Evolutionary conservation across 768 basidiomycete species (phyloP).

Genomic region (Kwoniella europaea): DNA sequence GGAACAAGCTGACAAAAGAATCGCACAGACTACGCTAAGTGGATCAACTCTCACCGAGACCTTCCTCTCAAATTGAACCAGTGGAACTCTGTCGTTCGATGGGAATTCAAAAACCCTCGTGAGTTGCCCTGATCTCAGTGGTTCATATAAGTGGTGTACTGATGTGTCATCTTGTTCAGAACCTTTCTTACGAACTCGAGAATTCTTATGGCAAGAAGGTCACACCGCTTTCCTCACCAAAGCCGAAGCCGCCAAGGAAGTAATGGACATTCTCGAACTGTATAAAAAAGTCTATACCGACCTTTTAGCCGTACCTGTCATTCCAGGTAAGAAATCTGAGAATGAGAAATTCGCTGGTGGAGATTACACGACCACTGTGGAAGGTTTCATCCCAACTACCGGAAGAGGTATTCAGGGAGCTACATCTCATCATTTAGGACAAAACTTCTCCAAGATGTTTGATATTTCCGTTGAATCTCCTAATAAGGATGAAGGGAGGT

Average conservation of each 20-base stretch:
- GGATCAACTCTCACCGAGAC: constrained; percentile 97
- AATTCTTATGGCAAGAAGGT: constrained; percentile 99
- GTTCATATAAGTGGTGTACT: too few relatives aligned
- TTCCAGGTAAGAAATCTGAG: constrained; percentile 95
- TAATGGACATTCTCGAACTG: constrained; percentile 89
- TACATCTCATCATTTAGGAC: constrained; percentile 97
- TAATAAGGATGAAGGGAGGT: constrained; percentile 61
- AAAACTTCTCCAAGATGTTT: constrained; percentile 99
- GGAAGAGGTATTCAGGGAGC: constrained; percentile 97
- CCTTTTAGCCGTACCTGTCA: constrained; percentile 94
- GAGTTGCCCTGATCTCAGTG: constrained; percentile 48
- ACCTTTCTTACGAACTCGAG: constrained; percentile 97
- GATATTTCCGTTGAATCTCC: constrained; percentile 97
- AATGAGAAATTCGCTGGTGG: constrained; percentile 99
- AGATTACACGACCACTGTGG: constrained; percentile 95
- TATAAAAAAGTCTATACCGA: constrained; percentile 96
- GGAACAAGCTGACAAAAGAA: constrained; percentile 3
- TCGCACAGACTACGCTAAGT: constrained; percentile 91
- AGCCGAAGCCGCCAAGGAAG: constrained; percentile 86
- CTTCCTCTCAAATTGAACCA: constrained; percentile 96
- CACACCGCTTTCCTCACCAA: constrained; percentile 94
- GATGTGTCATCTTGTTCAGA: constrained; percentile 61
- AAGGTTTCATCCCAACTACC: constrained; percentile 95
- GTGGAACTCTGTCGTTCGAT: constrained; percentile 99
- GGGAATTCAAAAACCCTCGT: constrained; percentile 99